Evolutionary conservation across 768 basidiomycete genomes (phyloP).

Genomic region (Leccinum fibrillosum): DNA sequence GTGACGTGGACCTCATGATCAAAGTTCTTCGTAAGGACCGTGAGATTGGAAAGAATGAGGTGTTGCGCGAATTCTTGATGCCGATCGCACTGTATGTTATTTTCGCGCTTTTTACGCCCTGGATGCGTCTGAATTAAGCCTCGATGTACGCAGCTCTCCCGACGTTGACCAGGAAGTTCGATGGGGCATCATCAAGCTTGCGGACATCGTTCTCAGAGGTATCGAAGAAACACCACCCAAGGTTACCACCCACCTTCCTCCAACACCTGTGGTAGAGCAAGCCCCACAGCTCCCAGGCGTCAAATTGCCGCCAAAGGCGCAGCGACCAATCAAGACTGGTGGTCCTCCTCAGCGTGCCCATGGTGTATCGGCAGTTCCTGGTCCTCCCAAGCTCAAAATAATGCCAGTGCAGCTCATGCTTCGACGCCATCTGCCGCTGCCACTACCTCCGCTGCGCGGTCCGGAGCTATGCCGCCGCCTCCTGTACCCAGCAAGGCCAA

Average conservation of each 20-base stretch:
- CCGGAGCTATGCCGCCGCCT: constrained; percentile 28
- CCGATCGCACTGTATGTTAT: constrained; percentile 70
- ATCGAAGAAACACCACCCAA: constrained; percentile 83
- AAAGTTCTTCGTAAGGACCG: constrained; percentile 75
- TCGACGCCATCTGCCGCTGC: constrained; percentile 19
- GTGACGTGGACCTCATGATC: constrained; percentile 80
- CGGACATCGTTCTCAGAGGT: constrained; percentile 83
- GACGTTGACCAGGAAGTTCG: constrained; percentile 86
- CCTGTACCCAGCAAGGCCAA: constrained; percentile 28
- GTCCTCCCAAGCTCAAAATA: constrained; percentile 56
- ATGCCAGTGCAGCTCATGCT: constrained; percentile 17
- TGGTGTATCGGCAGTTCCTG: constrained; percentile 25
- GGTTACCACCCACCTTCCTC: constrained; percentile 75
- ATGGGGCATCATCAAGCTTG: constrained; percentile 87
- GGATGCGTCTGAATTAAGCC: not conserved
- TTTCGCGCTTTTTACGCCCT: constrained; percentile 2
- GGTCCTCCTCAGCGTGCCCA: constrained; percentile 33
- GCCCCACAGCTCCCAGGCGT: constrained; percentile 54
- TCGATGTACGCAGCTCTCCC: constrained; percentile 47
- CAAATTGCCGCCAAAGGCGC: constrained; percentile 45
- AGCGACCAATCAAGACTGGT: constrained; percentile 33
- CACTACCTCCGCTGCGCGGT: constrained; percentile 8
- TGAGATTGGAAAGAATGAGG: too few species aligned
- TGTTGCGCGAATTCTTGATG: constrained; percentile 74
- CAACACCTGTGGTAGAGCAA: constrained; percentile 64